Percentiles rank a stretch among this genome's conserved stretches.
Conservation (phyloP, 2,329 filamentous ascomycete genomes). For the Cladosporium austrohemisphaericum region DNA sequence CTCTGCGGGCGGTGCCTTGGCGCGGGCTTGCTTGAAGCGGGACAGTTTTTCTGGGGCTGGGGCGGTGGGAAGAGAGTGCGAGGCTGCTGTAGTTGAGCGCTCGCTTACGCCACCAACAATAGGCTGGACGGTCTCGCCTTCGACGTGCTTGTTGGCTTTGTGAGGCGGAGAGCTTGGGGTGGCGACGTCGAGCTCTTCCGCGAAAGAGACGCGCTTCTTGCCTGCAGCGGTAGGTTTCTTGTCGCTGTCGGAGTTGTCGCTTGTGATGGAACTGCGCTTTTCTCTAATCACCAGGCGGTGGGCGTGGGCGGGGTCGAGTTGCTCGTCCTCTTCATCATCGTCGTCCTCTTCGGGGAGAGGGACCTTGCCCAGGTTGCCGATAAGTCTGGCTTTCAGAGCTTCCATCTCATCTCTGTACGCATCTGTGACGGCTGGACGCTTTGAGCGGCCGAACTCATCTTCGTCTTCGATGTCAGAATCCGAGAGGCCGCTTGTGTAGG, state of each 20-base stretch:
- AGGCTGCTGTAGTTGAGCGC: slow-evolving; percentile 25
- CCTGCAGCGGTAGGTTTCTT: slow-evolving; percentile 32
- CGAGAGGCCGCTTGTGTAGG: slow-evolving; percentile 44
- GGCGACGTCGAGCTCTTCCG: slow-evolving; percentile 68
- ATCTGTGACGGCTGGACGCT: slow-evolving; percentile 61
- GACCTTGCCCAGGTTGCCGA: slow-evolving; percentile 57
- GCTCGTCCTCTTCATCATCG: slow-evolving; percentile 26
- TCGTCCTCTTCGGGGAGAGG: slow-evolving; percentile 16
- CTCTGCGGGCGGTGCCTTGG: slow-evolving; percentile 7
- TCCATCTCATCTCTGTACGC: slow-evolving; percentile 80
- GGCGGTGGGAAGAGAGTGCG: slow-evolving; percentile 17
- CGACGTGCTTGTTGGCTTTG: slow-evolving; percentile 30
- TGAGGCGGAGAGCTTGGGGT: slow-evolving; percentile 33
- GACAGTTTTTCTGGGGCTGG: slow-evolving; percentile 36
- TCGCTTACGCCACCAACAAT: slow-evolving; percentile 45
- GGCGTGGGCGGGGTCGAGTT: slow-evolving; percentile 52
- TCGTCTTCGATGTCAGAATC: slow-evolving; percentile 64
- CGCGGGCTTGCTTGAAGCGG: slow-evolving; percentile 37
- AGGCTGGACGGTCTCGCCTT: slow-evolving; percentile 22
- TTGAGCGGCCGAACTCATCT: slow-evolving; percentile 73
- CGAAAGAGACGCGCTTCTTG: slow-evolving; percentile 77
- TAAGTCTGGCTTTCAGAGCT: slow-evolving; percentile 74
- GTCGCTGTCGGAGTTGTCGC: slow-evolving; percentile 18
- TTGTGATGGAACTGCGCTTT: slow-evolving; percentile 25
- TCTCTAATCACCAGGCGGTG: slow-evolving; percentile 50